These are phyloP conservation scores for Pythium coloratum DNA, from an alignment of 352 stramenopile genomes.

Conservation along the genomic window DNA sequence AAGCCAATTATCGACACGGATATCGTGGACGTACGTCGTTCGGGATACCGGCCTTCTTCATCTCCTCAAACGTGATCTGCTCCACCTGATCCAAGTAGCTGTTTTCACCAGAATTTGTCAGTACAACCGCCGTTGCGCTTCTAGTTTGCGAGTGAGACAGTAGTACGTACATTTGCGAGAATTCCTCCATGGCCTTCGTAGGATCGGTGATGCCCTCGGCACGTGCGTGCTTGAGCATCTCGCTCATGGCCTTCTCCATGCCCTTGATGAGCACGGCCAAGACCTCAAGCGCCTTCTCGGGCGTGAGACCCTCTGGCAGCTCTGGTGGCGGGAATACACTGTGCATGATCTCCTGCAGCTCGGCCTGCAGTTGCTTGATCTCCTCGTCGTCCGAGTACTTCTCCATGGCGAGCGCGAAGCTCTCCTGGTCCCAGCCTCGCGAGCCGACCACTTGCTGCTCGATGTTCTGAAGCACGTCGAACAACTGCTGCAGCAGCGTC, in stretches of 20 bases:
- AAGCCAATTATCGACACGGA: background rate
- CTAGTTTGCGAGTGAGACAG: background rate
- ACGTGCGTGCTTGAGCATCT: slow-evolving; percentile 71
- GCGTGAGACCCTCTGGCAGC: slow-evolving; percentile 66
- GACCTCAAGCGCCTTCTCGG: slow-evolving; percentile 70
- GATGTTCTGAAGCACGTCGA: slow-evolving; percentile 68
- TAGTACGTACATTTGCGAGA: slow-evolving; percentile 56
- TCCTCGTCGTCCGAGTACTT: slow-evolving; percentile 62
- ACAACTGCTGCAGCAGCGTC: slow-evolving; percentile 69
- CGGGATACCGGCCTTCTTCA: slow-evolving; percentile 65
- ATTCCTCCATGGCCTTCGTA: slow-evolving; percentile 71
- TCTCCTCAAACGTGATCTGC: slow-evolving; percentile 61
- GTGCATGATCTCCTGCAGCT: slow-evolving; percentile 72
- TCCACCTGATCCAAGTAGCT: slow-evolving; percentile 72
- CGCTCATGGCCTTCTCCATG: slow-evolving; percentile 79
- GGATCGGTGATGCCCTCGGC: slow-evolving; percentile 73
- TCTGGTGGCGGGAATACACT: slow-evolving; percentile 67
- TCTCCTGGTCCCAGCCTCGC: slow-evolving; percentile 62
- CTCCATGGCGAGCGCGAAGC: slow-evolving; percentile 60
- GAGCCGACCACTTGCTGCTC: slow-evolving; percentile 63
- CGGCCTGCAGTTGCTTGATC: slow-evolving; percentile 58
- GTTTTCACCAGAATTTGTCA: background rate
- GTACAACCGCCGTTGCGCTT: background rate
- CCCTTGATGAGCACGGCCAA: slow-evolving; percentile 61
- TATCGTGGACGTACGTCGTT: slow-evolving; percentile 40